Percentiles rank a stretch among this genome's conserved stretches.
These are phyloP conservation scores for Chrysophaeum taylorii DNA, from an alignment of 352 stramenopile genomes.

Conservation along the genomic window DNA sequence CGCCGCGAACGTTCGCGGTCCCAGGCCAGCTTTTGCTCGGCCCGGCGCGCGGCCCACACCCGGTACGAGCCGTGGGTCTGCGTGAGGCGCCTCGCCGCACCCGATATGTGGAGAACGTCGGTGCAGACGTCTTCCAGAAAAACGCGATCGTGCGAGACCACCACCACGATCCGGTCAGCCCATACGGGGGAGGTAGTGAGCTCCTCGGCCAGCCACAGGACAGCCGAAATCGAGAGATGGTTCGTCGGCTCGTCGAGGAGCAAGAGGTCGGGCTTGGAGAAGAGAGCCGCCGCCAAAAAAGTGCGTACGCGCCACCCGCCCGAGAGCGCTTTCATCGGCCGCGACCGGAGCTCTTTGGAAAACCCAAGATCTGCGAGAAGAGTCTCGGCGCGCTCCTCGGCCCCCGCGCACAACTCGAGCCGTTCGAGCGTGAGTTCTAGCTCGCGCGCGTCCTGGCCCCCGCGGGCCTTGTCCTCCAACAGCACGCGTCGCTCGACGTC, in stretches of 20 bases:
- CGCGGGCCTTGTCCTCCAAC: conserved; percentile 29
- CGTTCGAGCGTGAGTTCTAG: conserved; percentile 22
- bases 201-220: conserved; percentile 34
- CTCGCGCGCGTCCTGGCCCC: conserved; percentile 19
- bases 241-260: conserved; percentile 44
- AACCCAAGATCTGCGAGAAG: conserved; percentile 42
- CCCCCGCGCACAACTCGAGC: conserved; percentile 33
- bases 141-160: conserved; percentile 29
- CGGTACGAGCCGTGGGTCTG: conserved; percentile 28
- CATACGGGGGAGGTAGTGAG: conserved; percentile 14
- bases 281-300: conserved; percentile 41
- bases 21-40: conserved; percentile 20
- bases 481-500: conserved; percentile 35
- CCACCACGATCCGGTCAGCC: conserved; percentile 29
- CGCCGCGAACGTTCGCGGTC: conserved; percentile 11
- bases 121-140: conserved; percentile 34
- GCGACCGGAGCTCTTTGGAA: conserved; percentile 16
- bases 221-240: conserved; percentile 35
- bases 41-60: conserved; percentile 22
- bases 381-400: conserved; percentile 37
- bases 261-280: conserved; percentile 35
- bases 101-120: conserved; percentile 33
- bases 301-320: conserved; percentile 47
- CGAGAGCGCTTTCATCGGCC: conserved; percentile 20
- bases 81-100: conserved; percentile 22